Conservation (phyloP, 177 flowering plant species). For the Vitis hybrid region DNA sequence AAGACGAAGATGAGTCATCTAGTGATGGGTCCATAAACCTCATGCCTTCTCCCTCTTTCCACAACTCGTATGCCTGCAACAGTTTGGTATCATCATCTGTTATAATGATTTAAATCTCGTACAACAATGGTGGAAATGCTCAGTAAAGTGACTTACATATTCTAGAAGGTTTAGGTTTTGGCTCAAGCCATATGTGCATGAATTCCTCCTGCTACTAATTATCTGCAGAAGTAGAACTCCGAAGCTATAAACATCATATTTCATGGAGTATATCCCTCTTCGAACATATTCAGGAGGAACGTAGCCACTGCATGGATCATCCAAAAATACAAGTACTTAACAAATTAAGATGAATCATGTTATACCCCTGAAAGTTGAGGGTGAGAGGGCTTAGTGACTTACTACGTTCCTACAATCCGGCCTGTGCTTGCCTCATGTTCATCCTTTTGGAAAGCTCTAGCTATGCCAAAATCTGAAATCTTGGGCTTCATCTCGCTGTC, state of each 20-base stretch:
- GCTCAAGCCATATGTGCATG: no score
- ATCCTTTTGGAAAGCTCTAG: constrained; percentile 18
- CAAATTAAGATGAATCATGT: background rate
- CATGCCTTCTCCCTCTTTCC: constrained; percentile 21
- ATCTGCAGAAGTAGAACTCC: no score
- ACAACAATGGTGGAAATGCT: no score
- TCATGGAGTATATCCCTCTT: constrained; percentile 2
- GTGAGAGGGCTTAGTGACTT: constrained; percentile 6
- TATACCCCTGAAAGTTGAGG: background rate
- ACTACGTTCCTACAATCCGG: constrained; percentile 35
- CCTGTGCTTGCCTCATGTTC: constrained; percentile 18
- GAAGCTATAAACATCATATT: no score
- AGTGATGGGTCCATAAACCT: constrained; percentile 23
- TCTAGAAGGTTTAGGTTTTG: no score
- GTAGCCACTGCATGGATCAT: constrained; percentile 25
- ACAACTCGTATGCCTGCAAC: constrained; percentile 25
- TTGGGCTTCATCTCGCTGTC: constrained; percentile 29
- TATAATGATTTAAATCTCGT: no score
- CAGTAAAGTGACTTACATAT: no score
- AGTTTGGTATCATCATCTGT: no score
- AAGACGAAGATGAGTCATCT: constrained; percentile 24
- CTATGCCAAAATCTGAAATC: constrained; percentile 37
- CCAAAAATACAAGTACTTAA: background rate
- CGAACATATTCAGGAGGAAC: constrained; percentile 29
- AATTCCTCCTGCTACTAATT: no score